phyloP scores from a whole-genome alignment of 2,329 filamentous ascomycete genomes.

The Acephala macrosclerotiorum region DNA sequence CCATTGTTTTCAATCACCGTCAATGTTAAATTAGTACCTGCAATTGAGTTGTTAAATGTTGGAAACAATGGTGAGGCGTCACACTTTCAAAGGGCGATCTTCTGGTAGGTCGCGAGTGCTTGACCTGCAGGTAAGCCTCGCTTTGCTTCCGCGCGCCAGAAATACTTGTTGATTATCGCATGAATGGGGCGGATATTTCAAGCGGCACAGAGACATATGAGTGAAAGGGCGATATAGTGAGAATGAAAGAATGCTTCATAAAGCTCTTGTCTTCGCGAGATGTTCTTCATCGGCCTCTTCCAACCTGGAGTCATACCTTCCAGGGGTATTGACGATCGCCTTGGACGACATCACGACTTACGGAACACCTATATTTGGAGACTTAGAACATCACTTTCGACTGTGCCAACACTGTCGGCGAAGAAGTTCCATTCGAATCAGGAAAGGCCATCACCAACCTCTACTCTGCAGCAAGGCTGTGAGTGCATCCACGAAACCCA shows the following conservation, averaged over 20 bases:
- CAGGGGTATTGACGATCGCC: neutral
- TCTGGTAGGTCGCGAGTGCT: conserved; percentile 6
- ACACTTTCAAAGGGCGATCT: conserved; percentile 8
- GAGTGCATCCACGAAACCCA: neutral
- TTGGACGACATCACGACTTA: neutral
- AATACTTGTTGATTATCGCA: neutral
- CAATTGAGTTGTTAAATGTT: neutral
- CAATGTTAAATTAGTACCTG: neutral
- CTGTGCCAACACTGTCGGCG: neutral
- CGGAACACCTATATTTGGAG: neutral
- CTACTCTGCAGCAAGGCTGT: neutral
- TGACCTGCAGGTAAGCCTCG: conserved; percentile 1
- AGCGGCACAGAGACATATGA: neutral
- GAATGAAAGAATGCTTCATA: neutral
- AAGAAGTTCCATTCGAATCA: neutral
- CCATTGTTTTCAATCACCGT: neutral
- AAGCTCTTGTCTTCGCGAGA: neutral
- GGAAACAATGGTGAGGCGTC: neutral
- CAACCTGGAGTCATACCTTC: conserved; percentile 1
- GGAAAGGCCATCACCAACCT: neutral
- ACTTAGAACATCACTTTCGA: neutral
- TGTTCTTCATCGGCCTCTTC: conserved; percentile 5
- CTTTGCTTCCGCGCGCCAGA: neutral
- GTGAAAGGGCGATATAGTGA: conserved; percentile 5
- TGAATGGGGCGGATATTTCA: neutral